Evolutionary conservation across 768 basidiomycete genomes (phyloP), one percentile per base, ranked within the genome.

Genomic region (Lactarius pseudohatsudake): DNA sequence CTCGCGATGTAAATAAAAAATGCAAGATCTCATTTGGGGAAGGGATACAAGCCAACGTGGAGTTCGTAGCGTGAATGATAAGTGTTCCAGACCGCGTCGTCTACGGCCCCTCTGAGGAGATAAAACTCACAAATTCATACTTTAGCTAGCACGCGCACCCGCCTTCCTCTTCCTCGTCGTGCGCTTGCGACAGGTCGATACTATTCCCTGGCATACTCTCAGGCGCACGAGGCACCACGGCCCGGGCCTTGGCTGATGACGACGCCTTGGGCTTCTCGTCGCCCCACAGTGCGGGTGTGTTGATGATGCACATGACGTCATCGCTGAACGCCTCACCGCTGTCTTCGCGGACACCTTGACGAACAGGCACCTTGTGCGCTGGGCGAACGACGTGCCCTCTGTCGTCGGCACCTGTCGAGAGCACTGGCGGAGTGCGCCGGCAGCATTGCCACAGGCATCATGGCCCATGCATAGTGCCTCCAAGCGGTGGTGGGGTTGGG

Each of bases 331-430:
- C 86, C 55, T 93, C 0, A 91, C 81, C 9, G 89, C 85, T 0
- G 93, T 97, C 85, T 98, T 98, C 0, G 96, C 96, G 0, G 90
- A 92, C 0, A 93, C 88, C 78, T 98, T 96, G 53, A 98, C 80
- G 77, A 98, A 98, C 55, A 94, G 79, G 22, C 89, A 91, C n/a
- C 85, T 84, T 84, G 94, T 92, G 38, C 91, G 84, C 30, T 80
- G 79, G 0, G 96, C 96, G 70, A 96, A 98, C 1, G 83, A 82
- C 65, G 86, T 78, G 0, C 87, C 96, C 74, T 98, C 94, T 0
- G 84, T 77, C 6, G 85, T 86, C 0, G 91, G 76, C 3, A 99
- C 96, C 75, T 94, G 90, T 3, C 96, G 85, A 11, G 92, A 93
- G 78, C 28, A n/a, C n/a, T n/a, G n/a, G n/a, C n/a, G n/a, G n/a